Evolutionary conservation across 2,329 filamentous ascomycete genomes (phyloP), one percentile per base, ranked within the genome.

Genomic region (Botrytis medusae): DNA sequence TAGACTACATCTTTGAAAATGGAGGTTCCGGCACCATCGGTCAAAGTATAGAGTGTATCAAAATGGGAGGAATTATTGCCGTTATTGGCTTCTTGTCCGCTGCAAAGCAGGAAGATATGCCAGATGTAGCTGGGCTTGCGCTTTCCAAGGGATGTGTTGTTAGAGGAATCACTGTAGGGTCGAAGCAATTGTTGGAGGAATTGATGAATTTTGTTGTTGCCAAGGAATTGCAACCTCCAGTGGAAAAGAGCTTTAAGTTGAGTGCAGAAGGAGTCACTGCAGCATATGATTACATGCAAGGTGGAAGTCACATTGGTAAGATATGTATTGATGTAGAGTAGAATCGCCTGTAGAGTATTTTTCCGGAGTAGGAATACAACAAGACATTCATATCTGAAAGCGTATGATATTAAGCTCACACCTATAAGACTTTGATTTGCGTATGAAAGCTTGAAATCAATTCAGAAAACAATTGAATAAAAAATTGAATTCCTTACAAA

Each of bases 1-100:
- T 91, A 12, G 86, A 92, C 77, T 84, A 90, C 74, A 83, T 93
- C 57, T 78, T 92, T 57, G 91, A 93, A 77, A 87, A 92, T n/a
- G 91, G 89, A 20, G 91, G 91, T 0, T 84, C 88, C 0, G 85
- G 84, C n/a, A 92, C 90, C 0, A 84, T 81, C n/a, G 37, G 4
- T 7, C 62, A 65, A 62, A 32, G n/a, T 62, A 62, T 84, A 54
- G 51, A n/a, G 51, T 16, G 51, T 54, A 54, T 54, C 51, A 54
- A 54, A 54, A 6, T 54, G 51, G 51, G 51, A 54, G 51, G 51
- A 5, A 54, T 5, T 54, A 54, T 54, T 54, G 51, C 6, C 14
- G 51, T 5, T 6, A 22, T 16, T 14, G 51, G 51, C 51, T 54
- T 54, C n/a, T 54, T 83, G n/a, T 63, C 76, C 4, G 29, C 57